Evolutionary conservation across 208 protist species (phyloP).

Genomic region (Leishmania martiniquensis): DNA sequence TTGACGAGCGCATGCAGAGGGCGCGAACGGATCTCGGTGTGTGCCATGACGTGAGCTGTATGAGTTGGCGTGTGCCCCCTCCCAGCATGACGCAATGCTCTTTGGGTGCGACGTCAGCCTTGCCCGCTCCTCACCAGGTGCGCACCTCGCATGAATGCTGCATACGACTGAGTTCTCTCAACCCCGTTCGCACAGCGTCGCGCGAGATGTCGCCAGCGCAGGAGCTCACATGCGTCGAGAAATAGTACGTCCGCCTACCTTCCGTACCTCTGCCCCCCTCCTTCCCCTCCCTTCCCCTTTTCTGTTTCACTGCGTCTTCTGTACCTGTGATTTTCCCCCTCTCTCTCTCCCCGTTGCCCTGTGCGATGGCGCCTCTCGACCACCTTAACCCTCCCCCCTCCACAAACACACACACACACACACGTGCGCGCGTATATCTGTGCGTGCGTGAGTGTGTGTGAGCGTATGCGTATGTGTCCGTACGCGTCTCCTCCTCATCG

Average conservation of each 20-base stretch:
- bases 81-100: neutral
- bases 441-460: too few relatives aligned
- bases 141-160: neutral
- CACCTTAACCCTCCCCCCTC: neutral
- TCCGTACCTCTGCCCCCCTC: neutral
- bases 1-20: too few relatives aligned
- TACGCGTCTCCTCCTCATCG: neutral
- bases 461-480: neutral
- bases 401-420: slow-evolving; percentile 1
- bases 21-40: neutral
- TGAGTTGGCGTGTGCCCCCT: neutral
- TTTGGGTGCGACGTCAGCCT: neutral
- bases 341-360: neutral
- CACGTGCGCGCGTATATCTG: neutral
- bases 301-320: neutral
- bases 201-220: neutral
- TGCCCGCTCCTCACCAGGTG: neutral
- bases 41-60: neutral
- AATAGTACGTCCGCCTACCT: neutral
- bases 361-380: too few relatives aligned
- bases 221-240: neutral
- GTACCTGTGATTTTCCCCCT: neutral
- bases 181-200: neutral
- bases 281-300: neutral
- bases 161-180: neutral